Conservation (phyloP, 1,139 yeast species). For the Yamadazyma atmosphaerica region DNA sequence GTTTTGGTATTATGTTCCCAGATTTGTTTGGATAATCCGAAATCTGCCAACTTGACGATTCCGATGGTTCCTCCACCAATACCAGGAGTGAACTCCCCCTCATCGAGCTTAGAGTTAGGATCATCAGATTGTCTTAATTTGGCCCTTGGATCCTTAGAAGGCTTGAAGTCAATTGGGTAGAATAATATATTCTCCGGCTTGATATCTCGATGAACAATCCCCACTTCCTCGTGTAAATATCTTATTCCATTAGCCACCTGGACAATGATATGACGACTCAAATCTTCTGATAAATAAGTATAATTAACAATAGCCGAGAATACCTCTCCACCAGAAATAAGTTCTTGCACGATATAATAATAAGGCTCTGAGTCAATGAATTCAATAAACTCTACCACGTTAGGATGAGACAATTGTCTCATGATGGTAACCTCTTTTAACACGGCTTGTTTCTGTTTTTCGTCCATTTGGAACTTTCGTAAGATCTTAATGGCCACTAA, state of each 20-base stretch:
- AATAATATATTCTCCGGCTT: slow-evolving; percentile 56
- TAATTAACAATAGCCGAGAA: slow-evolving; percentile 57
- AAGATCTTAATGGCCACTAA: slow-evolving; percentile 70
- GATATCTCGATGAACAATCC: slow-evolving; percentile 58
- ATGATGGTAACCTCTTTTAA: slow-evolving; percentile 60
- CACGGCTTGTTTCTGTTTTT: slow-evolving; percentile 53
- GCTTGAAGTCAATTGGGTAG: slow-evolving; percentile 61
- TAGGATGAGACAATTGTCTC: slow-evolving; percentile 53
- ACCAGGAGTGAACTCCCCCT: slow-evolving; percentile 48
- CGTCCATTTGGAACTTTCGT: slow-evolving; percentile 56
- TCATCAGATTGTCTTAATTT: slow-evolving; percentile 48
- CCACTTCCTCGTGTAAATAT: slow-evolving; percentile 56
- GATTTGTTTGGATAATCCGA: slow-evolving; percentile 57
- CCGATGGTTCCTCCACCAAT: slow-evolving; percentile 58
- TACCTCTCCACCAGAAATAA: slow-evolving; percentile 56
- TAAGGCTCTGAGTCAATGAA: slow-evolving; percentile 49
- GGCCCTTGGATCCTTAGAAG: slow-evolving; percentile 36
- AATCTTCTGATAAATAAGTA: slow-evolving; percentile 56
- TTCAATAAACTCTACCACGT: slow-evolving; percentile 48
- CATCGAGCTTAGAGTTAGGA: slow-evolving; percentile 49
- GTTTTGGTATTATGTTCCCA: slow-evolving; percentile 62
- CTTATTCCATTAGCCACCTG: slow-evolving; percentile 53
- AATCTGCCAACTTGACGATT: slow-evolving; percentile 54
- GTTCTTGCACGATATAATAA: slow-evolving; percentile 56
- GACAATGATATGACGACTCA: slow-evolving; percentile 50